Conservation (phyloP, 2,329 filamentous ascomycete genomes). For the Thielaviopsis musarum region DNA sequence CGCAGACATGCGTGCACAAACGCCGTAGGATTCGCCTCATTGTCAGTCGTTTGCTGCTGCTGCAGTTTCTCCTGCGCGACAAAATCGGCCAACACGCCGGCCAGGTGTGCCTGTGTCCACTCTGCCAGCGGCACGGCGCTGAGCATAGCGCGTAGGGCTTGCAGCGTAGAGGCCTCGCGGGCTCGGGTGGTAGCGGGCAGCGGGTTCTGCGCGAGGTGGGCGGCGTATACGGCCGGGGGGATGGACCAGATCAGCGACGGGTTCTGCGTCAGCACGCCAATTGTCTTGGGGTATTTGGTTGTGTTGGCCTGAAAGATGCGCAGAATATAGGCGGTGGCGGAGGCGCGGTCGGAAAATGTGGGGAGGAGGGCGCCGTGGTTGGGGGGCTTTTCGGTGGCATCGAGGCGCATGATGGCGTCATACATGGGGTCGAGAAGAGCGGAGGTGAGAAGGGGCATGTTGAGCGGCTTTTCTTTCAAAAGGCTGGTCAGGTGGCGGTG, state of each 20-base stretch:
- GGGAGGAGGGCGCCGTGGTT: not conserved
- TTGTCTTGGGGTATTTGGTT: conserved; percentile 11
- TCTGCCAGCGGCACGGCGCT: conserved; percentile 13
- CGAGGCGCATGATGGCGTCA: not conserved
- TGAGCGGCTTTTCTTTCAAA: conserved; percentile 14
- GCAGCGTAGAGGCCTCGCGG: conserved; percentile 6
- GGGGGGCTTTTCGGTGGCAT: not conserved
- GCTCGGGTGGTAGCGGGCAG: not conserved
- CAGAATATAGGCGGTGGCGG: conserved; percentile 8
- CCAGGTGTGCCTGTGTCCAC: conserved; percentile 16
- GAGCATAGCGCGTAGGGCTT: conserved; percentile 14
- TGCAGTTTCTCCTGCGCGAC: not conserved
- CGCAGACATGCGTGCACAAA: conserved; percentile 7
- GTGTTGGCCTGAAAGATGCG: conserved; percentile 9
- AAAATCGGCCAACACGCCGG: conserved; percentile 13
- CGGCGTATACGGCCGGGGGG: conserved; percentile 17
- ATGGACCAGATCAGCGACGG: conserved; percentile 25
- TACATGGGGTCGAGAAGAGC: conserved; percentile 13
- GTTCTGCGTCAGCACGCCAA: conserved; percentile 17
- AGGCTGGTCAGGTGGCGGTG: conserved; percentile 37
- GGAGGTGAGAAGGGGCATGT: conserved; percentile 9
- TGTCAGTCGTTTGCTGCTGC: no score
- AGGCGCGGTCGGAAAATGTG: not conserved
- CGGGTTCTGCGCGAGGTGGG: not conserved
- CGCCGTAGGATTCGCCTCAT: not conserved